Evolutionary conservation across 2,329 filamentous ascomycete genomes (phyloP).

Genomic region (Cytospora mali): DNA sequence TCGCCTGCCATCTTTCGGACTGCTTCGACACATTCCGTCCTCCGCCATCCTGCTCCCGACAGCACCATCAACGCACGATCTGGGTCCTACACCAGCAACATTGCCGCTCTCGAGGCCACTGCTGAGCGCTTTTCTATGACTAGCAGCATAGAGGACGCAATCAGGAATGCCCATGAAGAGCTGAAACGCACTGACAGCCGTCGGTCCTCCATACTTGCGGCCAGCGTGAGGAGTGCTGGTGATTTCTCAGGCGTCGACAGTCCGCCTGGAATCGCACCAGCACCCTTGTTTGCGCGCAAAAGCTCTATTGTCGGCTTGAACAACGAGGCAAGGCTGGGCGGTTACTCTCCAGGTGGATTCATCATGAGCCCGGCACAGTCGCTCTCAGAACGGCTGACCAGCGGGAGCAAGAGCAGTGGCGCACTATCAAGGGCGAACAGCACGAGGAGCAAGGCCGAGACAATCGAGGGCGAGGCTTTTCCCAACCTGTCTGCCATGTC

Average conservation of each 20-base stretch:
- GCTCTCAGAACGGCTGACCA: slow-evolving; percentile 57
- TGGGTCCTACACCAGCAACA: slow-evolving; percentile 65
- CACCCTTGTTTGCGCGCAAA: slow-evolving; percentile 34
- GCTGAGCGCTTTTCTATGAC: slow-evolving; percentile 74
- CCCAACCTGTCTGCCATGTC: slow-evolving; percentile 39
- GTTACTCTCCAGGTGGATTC: slow-evolving; percentile 70
- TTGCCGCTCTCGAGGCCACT: slow-evolving; percentile 73
- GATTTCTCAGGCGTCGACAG: slow-evolving; percentile 35
- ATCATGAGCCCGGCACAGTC: slow-evolving; percentile 69
- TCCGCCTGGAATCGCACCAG: slow-evolving; percentile 31
- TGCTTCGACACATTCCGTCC: slow-evolving; percentile 47
- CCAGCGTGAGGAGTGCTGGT: slow-evolving; percentile 41
- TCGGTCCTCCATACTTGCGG: slow-evolving; percentile 63
- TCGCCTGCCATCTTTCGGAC: slow-evolving; percentile 52
- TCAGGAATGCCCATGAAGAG: slow-evolving; percentile 71
- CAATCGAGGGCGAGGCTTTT: slow-evolving; percentile 39
- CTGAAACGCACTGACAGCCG: slow-evolving; percentile 71
- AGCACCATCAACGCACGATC: slow-evolving; percentile 55
- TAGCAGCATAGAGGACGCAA: slow-evolving; percentile 77
- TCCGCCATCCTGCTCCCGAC: slow-evolving; percentile 65
- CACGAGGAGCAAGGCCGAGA: slow-evolving; percentile 41
- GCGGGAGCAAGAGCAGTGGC: slow-evolving; percentile 55
- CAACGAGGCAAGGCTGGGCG: slow-evolving; percentile 65
- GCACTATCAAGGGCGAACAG: slow-evolving; percentile 32
- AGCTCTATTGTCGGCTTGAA: slow-evolving; percentile 73